These are phyloP conservation scores for Corrigiola litoralis DNA, from an alignment of 179 eudicot species.

Conservation along the genomic window DNA sequence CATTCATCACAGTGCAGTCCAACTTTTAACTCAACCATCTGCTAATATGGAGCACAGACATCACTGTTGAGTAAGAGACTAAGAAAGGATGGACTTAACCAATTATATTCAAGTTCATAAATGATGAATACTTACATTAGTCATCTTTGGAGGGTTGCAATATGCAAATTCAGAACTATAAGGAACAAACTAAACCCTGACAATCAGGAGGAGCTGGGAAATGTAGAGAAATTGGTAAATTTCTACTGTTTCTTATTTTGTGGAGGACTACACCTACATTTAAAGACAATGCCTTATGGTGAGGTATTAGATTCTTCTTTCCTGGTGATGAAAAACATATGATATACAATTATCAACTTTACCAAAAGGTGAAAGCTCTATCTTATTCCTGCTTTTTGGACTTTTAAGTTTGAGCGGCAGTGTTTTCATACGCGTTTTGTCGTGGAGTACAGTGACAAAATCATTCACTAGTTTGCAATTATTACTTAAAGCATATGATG, in stretches of 20 bases:
- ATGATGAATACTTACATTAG: constrained; percentile 22
- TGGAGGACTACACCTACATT: background rate
- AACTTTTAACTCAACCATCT: constrained; percentile 94
- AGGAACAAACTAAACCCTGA: background rate
- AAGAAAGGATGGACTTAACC: background rate
- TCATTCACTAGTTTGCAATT: background rate
- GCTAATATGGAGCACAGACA: background rate
- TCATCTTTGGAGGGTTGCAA: constrained; percentile 20
- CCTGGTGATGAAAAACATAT: background rate
- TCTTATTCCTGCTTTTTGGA: constrained; percentile 22
- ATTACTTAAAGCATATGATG: background rate
- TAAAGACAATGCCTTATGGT: constrained; percentile 12
- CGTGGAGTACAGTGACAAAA: constrained; percentile 1
- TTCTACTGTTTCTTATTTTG: background rate
- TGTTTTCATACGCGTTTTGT: constrained; percentile 20
- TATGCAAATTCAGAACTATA: background rate
- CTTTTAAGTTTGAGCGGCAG: constrained; percentile 7
- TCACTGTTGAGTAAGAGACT: background rate
- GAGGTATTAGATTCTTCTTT: constrained; percentile 34
- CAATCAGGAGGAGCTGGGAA: background rate
- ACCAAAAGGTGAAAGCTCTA: constrained; percentile 20
- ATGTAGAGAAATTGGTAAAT: background rate
- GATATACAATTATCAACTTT: constrained; percentile 20
- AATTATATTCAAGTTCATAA: background rate
- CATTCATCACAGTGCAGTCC: constrained; percentile 90